Percentiles rank a stretch among this genome's conserved stretches.
Evolutionary conservation across 2,329 filamentous ascomycete species (phyloP).

Genomic region (Immersiporthe knoxdaviesiana): DNA sequence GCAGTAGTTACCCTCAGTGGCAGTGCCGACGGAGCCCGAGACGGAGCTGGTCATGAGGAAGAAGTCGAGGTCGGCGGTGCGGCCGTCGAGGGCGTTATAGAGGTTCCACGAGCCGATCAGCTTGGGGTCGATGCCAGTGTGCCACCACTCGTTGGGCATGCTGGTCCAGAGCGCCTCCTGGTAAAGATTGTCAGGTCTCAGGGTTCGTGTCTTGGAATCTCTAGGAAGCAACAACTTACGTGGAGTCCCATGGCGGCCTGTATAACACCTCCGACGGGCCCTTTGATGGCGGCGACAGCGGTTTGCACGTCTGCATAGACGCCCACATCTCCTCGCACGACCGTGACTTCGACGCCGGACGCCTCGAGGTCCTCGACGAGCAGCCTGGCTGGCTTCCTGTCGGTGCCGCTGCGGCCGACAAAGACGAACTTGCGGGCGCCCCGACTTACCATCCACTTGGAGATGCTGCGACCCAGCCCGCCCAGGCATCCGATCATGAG

Average conservation of each 20-base stretch:
- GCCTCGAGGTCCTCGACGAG: slow-evolving; percentile 32
- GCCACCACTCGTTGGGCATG: too few relatives aligned
- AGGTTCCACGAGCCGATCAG: too few relatives aligned
- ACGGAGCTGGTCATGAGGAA: too few relatives aligned
- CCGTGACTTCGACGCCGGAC: slow-evolving; percentile 30
- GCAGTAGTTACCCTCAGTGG: too few relatives aligned
- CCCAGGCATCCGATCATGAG: slow-evolving; percentile 44
- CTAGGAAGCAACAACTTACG: neutral
- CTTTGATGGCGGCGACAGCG: slow-evolving; percentile 21
- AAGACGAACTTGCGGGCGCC: slow-evolving; percentile 41
- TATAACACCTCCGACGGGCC: slow-evolving; percentile 42
- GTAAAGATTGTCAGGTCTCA: too few relatives aligned
- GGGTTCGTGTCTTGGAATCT: too few relatives aligned
- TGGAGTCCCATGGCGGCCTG: slow-evolving; percentile 54
- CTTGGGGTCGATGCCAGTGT: too few relatives aligned
- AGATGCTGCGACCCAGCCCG: slow-evolving; percentile 41
- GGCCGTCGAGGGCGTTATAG: too few relatives aligned
- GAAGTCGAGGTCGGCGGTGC: too few relatives aligned
- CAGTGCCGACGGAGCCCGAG: too few relatives aligned
- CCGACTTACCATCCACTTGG: slow-evolving; percentile 39
- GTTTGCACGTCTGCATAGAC: slow-evolving; percentile 24
- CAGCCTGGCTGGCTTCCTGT: slow-evolving; percentile 34
- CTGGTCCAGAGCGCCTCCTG: too few relatives aligned
- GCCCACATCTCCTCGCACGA: slow-evolving; percentile 30
- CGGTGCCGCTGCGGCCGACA: slow-evolving; percentile 38